Evolutionary conservation across 2,329 filamentous ascomycete species (phyloP), one percentile per base, ranked within the genome.

Genomic region (Mollisia scopiformis): DNA sequence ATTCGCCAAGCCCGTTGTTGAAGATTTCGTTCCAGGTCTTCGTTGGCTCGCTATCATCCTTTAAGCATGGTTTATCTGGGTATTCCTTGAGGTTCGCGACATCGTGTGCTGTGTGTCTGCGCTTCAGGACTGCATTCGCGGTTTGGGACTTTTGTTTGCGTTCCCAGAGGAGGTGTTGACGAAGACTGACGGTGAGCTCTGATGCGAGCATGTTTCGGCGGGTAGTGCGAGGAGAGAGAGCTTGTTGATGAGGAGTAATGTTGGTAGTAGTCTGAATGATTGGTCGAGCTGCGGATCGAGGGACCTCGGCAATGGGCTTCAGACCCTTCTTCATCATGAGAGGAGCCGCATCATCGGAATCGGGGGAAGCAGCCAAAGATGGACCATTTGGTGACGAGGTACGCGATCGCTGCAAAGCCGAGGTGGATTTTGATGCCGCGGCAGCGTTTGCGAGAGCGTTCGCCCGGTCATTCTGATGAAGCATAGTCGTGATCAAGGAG

Each of bases 121-220:
- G 87, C 81, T 97, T 96, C 60, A 97, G 83, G 57, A 94, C 91
- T 1, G 93, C 92, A 66, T 94, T 93, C 70, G 89, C 91, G 7
- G 92, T 94, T 33, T 91, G 90, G 61, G 92, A 92, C 83, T 95
- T 96, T 73, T 98, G 94, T 73, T 96, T 92, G 55, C 95, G 89
- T 75, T 99, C 95, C 91, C 92, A 96, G 16, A 98, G 84, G 16
- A 99, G 87, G 70, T 97, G 91, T 69, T 93, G 91, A 23, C 95
- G 88, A 3, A 99, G 87, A 23, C 92, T 96, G 74, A 97, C 93
- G 2, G 94, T 97, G 57, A 99, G 81, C 78, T 99, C 95, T 0
- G 92, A 96, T 8, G 92, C 90, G 59, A 99, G 84, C 95, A 99
- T 99, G 76, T 97, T 96, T 62, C 93, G 87, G 55, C 95, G 87